Evolutionary conservation across 345 rosid genomes (phyloP), one percentile per base, ranked within the genome.

Genomic region (Erodium maritimum): DNA sequence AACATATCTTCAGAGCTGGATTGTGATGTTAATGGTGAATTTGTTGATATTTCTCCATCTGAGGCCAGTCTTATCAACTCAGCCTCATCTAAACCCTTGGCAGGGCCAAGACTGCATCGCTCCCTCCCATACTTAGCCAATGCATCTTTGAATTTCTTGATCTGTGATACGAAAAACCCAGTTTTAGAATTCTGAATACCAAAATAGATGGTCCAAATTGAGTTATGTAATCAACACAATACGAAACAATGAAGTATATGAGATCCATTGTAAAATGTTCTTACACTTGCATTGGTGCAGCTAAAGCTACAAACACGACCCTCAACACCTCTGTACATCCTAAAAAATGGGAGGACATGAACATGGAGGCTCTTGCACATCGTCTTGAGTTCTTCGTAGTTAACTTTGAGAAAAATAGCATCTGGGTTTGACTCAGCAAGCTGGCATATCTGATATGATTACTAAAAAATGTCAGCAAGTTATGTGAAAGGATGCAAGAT

Each of bases 101-200:
- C 76, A 13, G 79, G 67, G 0, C 76, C 79, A 5, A 77, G 72
- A 51, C 79, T 71, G 20, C 76, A 70, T 24, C 77, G 52, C 14
- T 79, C 79, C 2, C 55, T 18, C 1, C 81, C 76, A 50, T 82
- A 67, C 69, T 79, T 82, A 6, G 67, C 80, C 70, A 82, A 52
- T 6, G 86, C 80, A 71, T 80, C 79, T 65, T 77, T 80, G 65
- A 82, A 82, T 65, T 79, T 85, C 9, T 63, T 82, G 19, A 85
- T 80, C 88, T 80, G 79, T 53, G 54, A 22, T 8, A 33, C 14
- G 18, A 20, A 23, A 60, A 4, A 48, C 17, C 10, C 13, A 11
- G 1, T 48, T 14, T n/a, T 9, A 42, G 24, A n/a, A n/a, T n/a
- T 24, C 18, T 33, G n/a, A 1, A 13, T 7, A 29, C 33, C n/a